A percentile compares a stretch with the other conserved stretches of the same genome.
These are phyloP conservation scores for Aspergillus homomorphus DNA, from an alignment of 495 filamentous ascomycete genomes.

Conservation along the genomic window DNA sequence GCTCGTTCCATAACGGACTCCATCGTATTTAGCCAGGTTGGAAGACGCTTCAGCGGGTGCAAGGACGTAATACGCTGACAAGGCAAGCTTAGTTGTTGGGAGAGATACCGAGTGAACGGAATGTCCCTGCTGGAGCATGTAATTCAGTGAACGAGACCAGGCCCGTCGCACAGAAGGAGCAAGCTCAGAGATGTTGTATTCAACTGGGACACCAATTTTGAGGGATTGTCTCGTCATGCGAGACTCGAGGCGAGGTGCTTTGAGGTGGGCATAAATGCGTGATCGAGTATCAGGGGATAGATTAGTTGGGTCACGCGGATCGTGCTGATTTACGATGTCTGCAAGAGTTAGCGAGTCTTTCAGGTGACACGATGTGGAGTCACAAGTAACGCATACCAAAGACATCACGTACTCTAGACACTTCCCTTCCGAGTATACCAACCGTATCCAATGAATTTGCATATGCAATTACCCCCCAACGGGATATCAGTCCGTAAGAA, in stretches of 20 bases:
- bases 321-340: conserved; percentile 57
- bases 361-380: no score
- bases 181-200: conserved; percentile 89
- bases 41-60: conserved; percentile 94
- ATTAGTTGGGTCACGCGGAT: conserved; percentile 75
- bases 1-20: conserved; percentile 78
- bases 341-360: conserved; percentile 5
- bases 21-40: conserved; percentile 97
- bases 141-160: conserved; percentile 60
- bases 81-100: conserved; percentile 76
- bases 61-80: conserved; percentile 92
- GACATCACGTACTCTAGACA: conserved; percentile 47
- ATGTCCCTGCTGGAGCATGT: conserved; percentile 61
- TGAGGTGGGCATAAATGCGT: conserved; percentile 33
- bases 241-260: conserved; percentile 27
- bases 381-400: conserved; percentile 46
- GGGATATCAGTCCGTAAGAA: conserved; percentile 77
- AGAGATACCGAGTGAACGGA: conserved; percentile 73
- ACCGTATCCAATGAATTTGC: conserved; percentile 96
- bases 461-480: conserved; percentile 91
- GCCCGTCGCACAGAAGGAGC: conserved; percentile 59
- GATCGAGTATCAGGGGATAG: conserved; percentile 52
- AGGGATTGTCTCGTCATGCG: conserved; percentile 30
- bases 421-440: conserved; percentile 64
- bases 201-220: conserved; percentile 72